Evolutionary conservation across 1,284 basidiomycete genomes (phyloP).

Genomic region (Dichomitus squalens): DNA sequence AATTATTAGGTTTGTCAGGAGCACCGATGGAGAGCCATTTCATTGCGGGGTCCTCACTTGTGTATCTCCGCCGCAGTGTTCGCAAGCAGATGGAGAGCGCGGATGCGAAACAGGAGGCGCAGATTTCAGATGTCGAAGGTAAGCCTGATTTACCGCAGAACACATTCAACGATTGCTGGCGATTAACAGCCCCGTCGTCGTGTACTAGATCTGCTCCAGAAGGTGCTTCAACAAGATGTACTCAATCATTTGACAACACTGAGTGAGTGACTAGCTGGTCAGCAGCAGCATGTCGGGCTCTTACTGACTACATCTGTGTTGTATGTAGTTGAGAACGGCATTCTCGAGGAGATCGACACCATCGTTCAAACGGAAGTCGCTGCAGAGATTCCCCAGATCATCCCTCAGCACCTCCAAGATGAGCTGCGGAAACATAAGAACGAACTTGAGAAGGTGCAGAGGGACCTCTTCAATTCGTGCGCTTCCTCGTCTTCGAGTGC

Average conservation of each 20-base stretch:
- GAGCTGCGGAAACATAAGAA: slow-evolving; percentile 48
- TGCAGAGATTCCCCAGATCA: slow-evolving; percentile 43
- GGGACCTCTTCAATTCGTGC: slow-evolving; percentile 58
- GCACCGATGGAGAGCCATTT: background rate
- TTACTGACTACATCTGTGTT: background rate
- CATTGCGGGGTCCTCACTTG: background rate
- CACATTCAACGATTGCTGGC: background rate
- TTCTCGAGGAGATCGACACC: slow-evolving; percentile 47
- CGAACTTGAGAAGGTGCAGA: slow-evolving; percentile 51
- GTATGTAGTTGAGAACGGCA: slow-evolving; percentile 44
- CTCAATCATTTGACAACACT: slow-evolving; percentile 45
- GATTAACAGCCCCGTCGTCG: background rate
- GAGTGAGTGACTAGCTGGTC: slow-evolving; percentile 33
- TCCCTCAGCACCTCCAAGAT: slow-evolving; percentile 47
- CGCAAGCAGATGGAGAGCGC: slow-evolving; percentile 43
- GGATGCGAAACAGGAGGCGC: slow-evolving; percentile 44
- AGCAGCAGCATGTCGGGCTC: background rate
- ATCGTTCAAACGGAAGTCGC: slow-evolving; percentile 50
- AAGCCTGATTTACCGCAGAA: background rate
- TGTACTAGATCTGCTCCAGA: slow-evolving; percentile 44
- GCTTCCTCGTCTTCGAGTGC: slow-evolving; percentile 21
- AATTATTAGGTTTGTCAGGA: slow-evolving; percentile 29
- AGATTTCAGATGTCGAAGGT: slow-evolving; percentile 52
- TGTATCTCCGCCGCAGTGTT: slow-evolving; percentile 36
- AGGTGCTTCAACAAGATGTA: slow-evolving; percentile 46